Evolutionary conservation across 495 filamentous ascomycete species (phyloP).

Genomic region (Aspergillus egyptiacus): DNA sequence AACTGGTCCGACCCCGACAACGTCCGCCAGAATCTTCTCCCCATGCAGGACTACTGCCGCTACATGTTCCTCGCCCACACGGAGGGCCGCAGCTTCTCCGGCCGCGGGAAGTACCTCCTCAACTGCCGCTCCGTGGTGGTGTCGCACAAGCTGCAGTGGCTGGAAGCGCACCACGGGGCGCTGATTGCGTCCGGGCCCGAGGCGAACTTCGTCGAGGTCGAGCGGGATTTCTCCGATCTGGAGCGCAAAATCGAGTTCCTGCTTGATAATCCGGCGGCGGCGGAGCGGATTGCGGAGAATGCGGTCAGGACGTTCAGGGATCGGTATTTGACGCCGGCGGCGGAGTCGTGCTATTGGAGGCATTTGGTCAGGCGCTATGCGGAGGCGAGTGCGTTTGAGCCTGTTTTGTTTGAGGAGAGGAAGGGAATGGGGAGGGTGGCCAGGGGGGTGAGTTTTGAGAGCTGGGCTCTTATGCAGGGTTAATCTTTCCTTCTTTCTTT

Average conservation of each 20-base stretch:
- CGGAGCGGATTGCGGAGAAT: slow-evolving; percentile 52
- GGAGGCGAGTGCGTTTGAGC: slow-evolving; percentile 38
- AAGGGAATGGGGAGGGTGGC: slow-evolving; percentile 26
- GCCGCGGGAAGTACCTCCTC: slow-evolving; percentile 53
- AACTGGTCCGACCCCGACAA: slow-evolving; percentile 41
- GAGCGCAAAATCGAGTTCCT: slow-evolving; percentile 47
- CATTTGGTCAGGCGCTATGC: slow-evolving; percentile 46
- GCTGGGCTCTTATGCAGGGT: slow-evolving; percentile 28
- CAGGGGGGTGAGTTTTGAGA: slow-evolving; percentile 36
- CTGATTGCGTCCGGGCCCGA: slow-evolving; percentile 42
- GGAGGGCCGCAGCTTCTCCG: slow-evolving; percentile 53
- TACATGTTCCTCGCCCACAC: slow-evolving; percentile 56
- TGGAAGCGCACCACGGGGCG: slow-evolving; percentile 37
- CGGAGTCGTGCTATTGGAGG: slow-evolving; percentile 58
- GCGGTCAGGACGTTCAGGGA: slow-evolving; percentile 49
- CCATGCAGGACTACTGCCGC: slow-evolving; percentile 53
- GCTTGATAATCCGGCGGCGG: slow-evolving; percentile 41
- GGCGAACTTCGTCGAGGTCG: slow-evolving; percentile 56
- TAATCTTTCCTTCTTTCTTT: slow-evolving; percentile 28
- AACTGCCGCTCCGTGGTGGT: slow-evolving; percentile 56
- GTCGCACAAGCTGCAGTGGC: slow-evolving; percentile 36
- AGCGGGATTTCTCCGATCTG: slow-evolving; percentile 49
- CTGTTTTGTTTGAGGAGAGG: slow-evolving; percentile 24
- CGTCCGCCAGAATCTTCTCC: slow-evolving; percentile 33
- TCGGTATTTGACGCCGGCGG: slow-evolving; percentile 55